Evolutionary conservation across 768 basidiomycete species (phyloP).

Genomic region (Cyclocybe cylindracea): DNA sequence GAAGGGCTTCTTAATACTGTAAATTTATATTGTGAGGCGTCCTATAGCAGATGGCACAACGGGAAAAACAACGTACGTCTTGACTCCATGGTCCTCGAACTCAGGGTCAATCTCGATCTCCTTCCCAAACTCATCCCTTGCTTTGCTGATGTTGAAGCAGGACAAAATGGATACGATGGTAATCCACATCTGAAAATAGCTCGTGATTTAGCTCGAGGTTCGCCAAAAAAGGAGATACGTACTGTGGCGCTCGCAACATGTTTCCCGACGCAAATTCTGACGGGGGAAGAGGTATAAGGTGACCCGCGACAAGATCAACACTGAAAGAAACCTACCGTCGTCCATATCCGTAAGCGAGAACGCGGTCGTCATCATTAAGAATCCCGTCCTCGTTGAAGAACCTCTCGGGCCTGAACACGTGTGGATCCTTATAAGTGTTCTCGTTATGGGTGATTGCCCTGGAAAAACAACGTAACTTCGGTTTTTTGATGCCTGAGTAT

Average conservation of each 20-base stretch:
- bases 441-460: constrained; percentile 20
- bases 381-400: constrained; percentile 10
- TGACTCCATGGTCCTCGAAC: constrained; percentile 4
- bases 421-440: constrained; percentile 16
- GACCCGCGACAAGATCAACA: too few relatives aligned
- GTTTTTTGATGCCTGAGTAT: too few relatives aligned
- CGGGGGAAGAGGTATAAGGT: background rate
- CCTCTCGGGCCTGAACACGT: constrained; percentile 22
- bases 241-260: constrained; percentile 5
- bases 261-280: constrained; percentile 6
- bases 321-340: background rate
- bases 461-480: background rate
- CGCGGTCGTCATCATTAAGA: constrained; percentile 3
- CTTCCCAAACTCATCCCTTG: constrained; percentile 9
- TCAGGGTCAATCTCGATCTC: constrained; percentile 12
- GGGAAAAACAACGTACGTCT: background rate
- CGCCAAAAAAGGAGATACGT: background rate
- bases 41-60: too few relatives aligned
- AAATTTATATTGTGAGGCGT: too few relatives aligned
- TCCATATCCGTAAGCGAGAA: constrained; percentile 12
- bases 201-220: background rate
- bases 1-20: too few relatives aligned
- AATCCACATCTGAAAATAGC: constrained; percentile 1
- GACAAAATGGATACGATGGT: constrained; percentile 6
- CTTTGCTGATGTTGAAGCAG: background rate